Base-by-base conservation (phyloP, 306 rosid species). In the Sophora flavescens region DNA sequence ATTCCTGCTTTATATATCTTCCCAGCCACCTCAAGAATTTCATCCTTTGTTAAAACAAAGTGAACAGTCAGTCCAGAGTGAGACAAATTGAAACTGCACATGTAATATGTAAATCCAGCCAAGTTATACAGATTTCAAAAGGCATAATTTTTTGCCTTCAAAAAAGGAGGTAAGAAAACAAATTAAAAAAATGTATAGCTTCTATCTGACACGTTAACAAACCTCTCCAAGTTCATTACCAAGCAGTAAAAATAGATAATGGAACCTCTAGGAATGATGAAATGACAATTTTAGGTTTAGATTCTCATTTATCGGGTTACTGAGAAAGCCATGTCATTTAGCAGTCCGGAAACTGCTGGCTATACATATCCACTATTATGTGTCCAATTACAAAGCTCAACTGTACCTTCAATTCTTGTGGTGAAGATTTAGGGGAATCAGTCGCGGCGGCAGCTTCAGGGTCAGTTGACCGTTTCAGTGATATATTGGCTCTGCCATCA, bases 401-500 rank as follows among this genome's bases (percentile, higher is more conserved):
- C 3, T 26, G 42, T 86, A 92, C 97, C 98, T 94, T 94, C 85
- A 94, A 85, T 76, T 94, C 97, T 79, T 94, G 87, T 0, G 86
- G 54, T 35, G 98, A 84, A 83, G 98, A 97, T 85, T 83, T 89
- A 63, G 98, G 96, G 58, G 86, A 76, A 71, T 94, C 98, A 17
- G 70, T 1, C 12, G 87, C 66, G 2, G 87, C 90, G 35, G 83
- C 88, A 48, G 92, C 91, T 83, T 92, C 96, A 50, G 97, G 98
- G 81, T 94, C 93, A 70, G 73, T 92, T 71, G 98, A 94, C 81
- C 90, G 87, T 87, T 94, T 90, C 44, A 94, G 86, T 26, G 98
- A 89, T 86, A 94, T 94, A 74, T 94, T 94, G 82, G 98, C 98
- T 85, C 98, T 86, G 51, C 98, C 98, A 80, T 94, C 97, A 3